phyloP scores from a whole-genome alignment of 2,329 filamentous ascomycete species.

The Macrophomina phaseolina region DNA sequence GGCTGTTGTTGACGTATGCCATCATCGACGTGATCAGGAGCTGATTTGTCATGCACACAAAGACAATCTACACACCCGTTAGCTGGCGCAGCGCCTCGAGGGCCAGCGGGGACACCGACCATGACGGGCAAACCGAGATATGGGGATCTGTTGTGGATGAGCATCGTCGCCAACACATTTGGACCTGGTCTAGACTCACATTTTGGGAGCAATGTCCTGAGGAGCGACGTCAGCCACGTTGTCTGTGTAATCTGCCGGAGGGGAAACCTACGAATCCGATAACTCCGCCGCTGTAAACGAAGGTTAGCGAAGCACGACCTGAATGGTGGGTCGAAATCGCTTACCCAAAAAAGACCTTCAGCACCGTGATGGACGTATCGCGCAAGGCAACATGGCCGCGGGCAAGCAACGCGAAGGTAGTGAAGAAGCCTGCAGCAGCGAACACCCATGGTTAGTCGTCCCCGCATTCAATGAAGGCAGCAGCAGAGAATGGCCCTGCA shows the following conservation, averaged over 20 bases:
- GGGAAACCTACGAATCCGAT: constrained; percentile 71
- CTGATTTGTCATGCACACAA: constrained; percentile 78
- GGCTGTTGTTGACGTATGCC: constrained; percentile 77
- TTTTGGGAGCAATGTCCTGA: constrained; percentile 55
- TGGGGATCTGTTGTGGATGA: constrained; percentile 50
- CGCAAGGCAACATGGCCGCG: constrained; percentile 68
- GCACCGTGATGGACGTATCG: constrained; percentile 76
- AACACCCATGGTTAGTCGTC: not conserved
- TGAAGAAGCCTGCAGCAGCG: constrained; percentile 71
- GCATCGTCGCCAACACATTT: constrained; percentile 2
- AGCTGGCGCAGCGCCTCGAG: constrained; percentile 33
- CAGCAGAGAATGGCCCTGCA: not conserved
- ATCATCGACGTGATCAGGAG: constrained; percentile 79
- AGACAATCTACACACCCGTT: constrained; percentile 61
- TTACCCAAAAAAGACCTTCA: constrained; percentile 79
- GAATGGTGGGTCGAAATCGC: constrained; percentile 30
- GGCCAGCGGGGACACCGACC: constrained; percentile 40
- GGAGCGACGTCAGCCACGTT: constrained; percentile 7
- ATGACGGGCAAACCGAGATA: constrained; percentile 59
- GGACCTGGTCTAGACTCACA: constrained; percentile 35
- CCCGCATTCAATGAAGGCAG: constrained; percentile 5
- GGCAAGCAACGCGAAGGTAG: constrained; percentile 82
- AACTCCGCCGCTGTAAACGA: constrained; percentile 27
- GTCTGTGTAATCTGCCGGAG: constrained; percentile 1
- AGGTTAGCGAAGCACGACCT: constrained; percentile 28